Evolutionary conservation across 164 flowering plant species (phyloP).

Genomic region (Chloranthus sessilifolius): DNA sequence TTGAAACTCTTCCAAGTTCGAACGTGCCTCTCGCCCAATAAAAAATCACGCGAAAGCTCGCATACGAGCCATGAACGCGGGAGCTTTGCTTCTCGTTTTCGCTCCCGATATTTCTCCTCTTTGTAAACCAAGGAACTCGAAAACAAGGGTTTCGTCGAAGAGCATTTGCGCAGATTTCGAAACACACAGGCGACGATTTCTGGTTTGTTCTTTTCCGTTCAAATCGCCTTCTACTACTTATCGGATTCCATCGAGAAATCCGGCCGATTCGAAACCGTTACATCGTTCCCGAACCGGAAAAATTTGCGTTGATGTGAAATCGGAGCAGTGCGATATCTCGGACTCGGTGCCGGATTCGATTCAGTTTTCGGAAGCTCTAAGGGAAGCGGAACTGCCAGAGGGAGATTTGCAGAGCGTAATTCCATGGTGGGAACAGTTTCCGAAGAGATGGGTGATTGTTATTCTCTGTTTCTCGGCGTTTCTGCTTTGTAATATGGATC

Average conservation of each 20-base stretch:
- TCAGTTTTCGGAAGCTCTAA: constrained; percentile 23
- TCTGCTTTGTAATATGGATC: constrained; percentile 93
- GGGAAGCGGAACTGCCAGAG: constrained; percentile 20
- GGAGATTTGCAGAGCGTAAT: constrained; percentile 20
- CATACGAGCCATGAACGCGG: constrained; percentile 54
- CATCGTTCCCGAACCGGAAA: constrained; percentile 9
- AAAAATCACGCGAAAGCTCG: too few species aligned
- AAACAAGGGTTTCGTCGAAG: constrained; percentile 7
- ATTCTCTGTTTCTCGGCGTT: constrained; percentile 85
- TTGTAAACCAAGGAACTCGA: constrained; percentile 6
- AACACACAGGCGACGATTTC: constrained; percentile 2
- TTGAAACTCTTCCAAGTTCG: too few species aligned
- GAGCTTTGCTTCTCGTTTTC: constrained; percentile 35
- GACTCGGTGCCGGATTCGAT: constrained; percentile 29
- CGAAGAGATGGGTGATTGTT: constrained; percentile 92
- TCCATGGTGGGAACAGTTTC: constrained; percentile 79
- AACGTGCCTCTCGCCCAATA: too few species aligned
- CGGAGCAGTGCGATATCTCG: constrained; percentile 38
- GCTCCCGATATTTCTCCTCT: constrained; percentile 15
- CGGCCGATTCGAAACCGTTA: neutral
- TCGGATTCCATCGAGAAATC: neutral
- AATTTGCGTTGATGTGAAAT: constrained; percentile 52
- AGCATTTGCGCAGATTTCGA: constrained; percentile 3
- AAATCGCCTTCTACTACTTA: too few species aligned
- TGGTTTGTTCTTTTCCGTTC: constrained; percentile 4